These are phyloP conservation scores for Hemileia vastatrix DNA, from an alignment of 1,284 basidiomycete genomes.

Conservation along the genomic window DNA sequence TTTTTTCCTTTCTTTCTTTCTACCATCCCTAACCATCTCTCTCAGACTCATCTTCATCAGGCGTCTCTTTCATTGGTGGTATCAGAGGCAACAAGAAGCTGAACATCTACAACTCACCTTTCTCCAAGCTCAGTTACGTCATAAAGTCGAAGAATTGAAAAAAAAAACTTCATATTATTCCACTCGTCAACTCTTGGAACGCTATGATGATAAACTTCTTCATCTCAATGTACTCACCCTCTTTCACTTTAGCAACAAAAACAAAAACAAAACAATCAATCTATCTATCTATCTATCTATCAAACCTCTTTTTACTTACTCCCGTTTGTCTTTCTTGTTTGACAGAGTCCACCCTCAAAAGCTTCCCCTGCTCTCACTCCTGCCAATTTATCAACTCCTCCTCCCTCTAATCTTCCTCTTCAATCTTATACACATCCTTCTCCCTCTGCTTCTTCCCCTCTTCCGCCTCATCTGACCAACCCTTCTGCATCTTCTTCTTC, in stretches of 20 bases:
- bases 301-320: too few relatives aligned
- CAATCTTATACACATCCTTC: too few relatives aligned
- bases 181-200: slow-evolving; percentile 77
- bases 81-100: slow-evolving; percentile 65
- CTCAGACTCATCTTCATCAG: slow-evolving; percentile 69
- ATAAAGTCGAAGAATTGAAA: slow-evolving; percentile 88
- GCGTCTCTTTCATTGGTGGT: slow-evolving; percentile 76
- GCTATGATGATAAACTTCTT: slow-evolving; percentile 63
- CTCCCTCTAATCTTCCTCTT: neutral
- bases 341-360: neutral
- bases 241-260: slow-evolving; percentile 18
- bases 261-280: too few relatives aligned
- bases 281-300: too few relatives aligned
- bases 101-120: slow-evolving; percentile 48
- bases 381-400: neutral
- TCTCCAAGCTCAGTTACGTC: slow-evolving; percentile 51
- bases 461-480: neutral
- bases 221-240: slow-evolving; percentile 23
- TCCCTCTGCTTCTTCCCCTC: too few relatives aligned
- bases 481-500: neutral
- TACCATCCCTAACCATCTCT: neutral
- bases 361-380: neutral
- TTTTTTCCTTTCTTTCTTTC: neutral
- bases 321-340: too few relatives aligned
- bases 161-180: slow-evolving; percentile 92